Evolutionary conservation across 2,329 filamentous ascomycete species (phyloP).

Genomic region (Fusarium sp.): DNA sequence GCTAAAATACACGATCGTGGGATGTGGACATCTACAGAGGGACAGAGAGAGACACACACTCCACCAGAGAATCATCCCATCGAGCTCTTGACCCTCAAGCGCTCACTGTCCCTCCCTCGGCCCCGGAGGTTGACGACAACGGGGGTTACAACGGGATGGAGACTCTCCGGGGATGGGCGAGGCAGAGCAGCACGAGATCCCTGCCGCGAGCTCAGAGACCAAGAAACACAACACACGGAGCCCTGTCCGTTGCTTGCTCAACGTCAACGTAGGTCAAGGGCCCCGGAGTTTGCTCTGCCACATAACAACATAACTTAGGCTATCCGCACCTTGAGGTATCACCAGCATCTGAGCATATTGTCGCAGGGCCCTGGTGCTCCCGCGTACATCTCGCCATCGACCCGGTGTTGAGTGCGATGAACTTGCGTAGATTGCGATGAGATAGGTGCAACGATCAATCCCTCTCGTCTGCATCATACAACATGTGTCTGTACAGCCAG

Average conservation of each 20-base stretch:
- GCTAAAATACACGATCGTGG: slow-evolving; percentile 24
- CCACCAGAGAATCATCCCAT: slow-evolving; percentile 13
- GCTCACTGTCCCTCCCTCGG: slow-evolving; percentile 21
- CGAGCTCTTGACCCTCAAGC: slow-evolving; percentile 13
- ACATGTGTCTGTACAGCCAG: slow-evolving; percentile 25
- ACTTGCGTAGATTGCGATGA: slow-evolving; percentile 8
- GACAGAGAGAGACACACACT: slow-evolving; percentile 2
- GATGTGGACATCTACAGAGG: not conserved
- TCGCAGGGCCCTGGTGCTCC: slow-evolving; percentile 35
- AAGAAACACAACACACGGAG: slow-evolving; percentile 39
- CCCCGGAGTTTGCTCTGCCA: slow-evolving; percentile 40
- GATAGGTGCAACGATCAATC: slow-evolving; percentile 35
- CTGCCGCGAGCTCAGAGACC: slow-evolving; percentile 38
- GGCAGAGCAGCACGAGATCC: slow-evolving; percentile 40
- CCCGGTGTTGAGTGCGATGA: slow-evolving; percentile 26
- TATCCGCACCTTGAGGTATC: slow-evolving; percentile 39
- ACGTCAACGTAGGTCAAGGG: slow-evolving; percentile 36
- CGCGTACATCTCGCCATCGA: slow-evolving; percentile 41
- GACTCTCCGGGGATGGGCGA: slow-evolving; percentile 37
- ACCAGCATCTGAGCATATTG: slow-evolving; percentile 26
- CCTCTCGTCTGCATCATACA: slow-evolving; percentile 34
- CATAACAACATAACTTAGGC: slow-evolving; percentile 22
- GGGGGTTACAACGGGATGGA: slow-evolving; percentile 42
- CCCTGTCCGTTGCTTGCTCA: slow-evolving; percentile 49
- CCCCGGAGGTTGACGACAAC: slow-evolving; percentile 42